Evolutionary conservation across 2,329 filamentous ascomycete species (phyloP).

Genomic region (Cylindrodendrum hubeiense): DNA sequence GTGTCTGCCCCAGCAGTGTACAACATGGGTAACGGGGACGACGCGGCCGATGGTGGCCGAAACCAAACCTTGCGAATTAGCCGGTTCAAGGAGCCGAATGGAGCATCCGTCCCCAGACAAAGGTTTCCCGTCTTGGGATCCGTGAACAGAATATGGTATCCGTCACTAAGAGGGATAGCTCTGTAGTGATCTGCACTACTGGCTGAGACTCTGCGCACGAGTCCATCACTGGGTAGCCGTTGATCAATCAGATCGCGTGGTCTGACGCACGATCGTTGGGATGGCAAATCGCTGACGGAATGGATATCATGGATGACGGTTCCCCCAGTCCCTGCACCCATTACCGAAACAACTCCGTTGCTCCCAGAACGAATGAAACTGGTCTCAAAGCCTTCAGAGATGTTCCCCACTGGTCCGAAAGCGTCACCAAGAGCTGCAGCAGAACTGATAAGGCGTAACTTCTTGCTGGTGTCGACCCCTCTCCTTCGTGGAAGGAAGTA

Average conservation of each 20-base stretch:
- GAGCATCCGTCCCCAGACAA: constrained; percentile 72
- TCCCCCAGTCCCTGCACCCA: constrained; percentile 24
- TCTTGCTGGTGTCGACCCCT: constrained; percentile 63
- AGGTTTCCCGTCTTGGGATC: constrained; percentile 69
- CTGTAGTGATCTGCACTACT: constrained; percentile 70
- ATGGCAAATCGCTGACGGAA: constrained; percentile 24
- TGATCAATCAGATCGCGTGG: constrained; percentile 31
- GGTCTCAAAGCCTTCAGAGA: constrained; percentile 40
- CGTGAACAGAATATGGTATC: constrained; percentile 73
- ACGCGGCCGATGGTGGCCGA: constrained; percentile 46
- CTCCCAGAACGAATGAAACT: constrained; percentile 35
- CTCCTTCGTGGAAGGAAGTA: constrained; percentile 71
- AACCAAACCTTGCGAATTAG: constrained; percentile 71
- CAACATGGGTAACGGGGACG: constrained; percentile 55
- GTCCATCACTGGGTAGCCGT: constrained; percentile 26
- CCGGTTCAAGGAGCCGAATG: constrained; percentile 62
- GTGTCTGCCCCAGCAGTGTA: constrained; percentile 71
- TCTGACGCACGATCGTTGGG: constrained; percentile 26
- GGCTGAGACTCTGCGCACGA: constrained; percentile 49
- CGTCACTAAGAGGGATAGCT: constrained; percentile 74
- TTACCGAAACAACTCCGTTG: constrained; percentile 36
- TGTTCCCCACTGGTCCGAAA: constrained; percentile 34
- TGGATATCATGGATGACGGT: constrained; percentile 26
- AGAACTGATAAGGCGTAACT: constrained; percentile 73
- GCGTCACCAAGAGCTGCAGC: constrained; percentile 54